Percentiles rank a stretch among this genome's conserved stretches.
These are phyloP conservation scores for Limonium bicolor DNA, from an alignment of 148 eudicot genomes.

Conservation along the genomic window DNA sequence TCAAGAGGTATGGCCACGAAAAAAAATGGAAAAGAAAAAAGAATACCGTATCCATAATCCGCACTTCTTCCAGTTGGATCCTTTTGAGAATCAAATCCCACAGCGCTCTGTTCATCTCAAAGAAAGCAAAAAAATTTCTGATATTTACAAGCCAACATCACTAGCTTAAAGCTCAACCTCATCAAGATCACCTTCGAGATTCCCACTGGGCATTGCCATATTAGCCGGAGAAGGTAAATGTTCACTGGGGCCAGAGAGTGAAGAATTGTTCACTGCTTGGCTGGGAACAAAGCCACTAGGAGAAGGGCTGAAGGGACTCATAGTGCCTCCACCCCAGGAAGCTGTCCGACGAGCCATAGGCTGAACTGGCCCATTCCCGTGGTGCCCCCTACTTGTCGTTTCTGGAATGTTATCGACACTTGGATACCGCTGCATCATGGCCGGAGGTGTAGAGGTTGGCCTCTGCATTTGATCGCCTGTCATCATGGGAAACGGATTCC, in stretches of 20 bases:
- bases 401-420: slow-evolving; percentile 56
- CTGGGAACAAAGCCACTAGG: slow-evolving; percentile 16
- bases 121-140: slow-evolving; percentile 14
- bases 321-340: slow-evolving; percentile 63
- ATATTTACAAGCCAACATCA: slow-evolving; percentile 19
- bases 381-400: slow-evolving; percentile 3
- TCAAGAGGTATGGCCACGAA: no score
- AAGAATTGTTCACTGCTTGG: slow-evolving; percentile 34
- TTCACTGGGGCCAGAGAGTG: slow-evolving; percentile 23
- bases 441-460: slow-evolving; percentile 27
- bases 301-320: slow-evolving; percentile 19
- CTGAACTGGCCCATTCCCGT: slow-evolving; percentile 14
- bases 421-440: slow-evolving; percentile 45
- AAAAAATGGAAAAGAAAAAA: no score
- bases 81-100: no score
- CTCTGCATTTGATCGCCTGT: slow-evolving; percentile 24
- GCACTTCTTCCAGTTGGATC: no score
- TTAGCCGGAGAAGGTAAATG: slow-evolving; percentile 15
- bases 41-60: no score
- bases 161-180: slow-evolving; percentile 63
- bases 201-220: slow-evolving; percentile 28
- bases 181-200: slow-evolving; percentile 62
- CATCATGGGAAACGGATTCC: slow-evolving; percentile 20
- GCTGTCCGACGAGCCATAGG: slow-evolving; percentile 59
- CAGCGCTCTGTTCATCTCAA: no score